Evolutionary conservation across 2,329 filamentous ascomycete species (phyloP), one percentile per base, ranked within the genome.

Genomic region (Claviceps spartinae): DNA sequence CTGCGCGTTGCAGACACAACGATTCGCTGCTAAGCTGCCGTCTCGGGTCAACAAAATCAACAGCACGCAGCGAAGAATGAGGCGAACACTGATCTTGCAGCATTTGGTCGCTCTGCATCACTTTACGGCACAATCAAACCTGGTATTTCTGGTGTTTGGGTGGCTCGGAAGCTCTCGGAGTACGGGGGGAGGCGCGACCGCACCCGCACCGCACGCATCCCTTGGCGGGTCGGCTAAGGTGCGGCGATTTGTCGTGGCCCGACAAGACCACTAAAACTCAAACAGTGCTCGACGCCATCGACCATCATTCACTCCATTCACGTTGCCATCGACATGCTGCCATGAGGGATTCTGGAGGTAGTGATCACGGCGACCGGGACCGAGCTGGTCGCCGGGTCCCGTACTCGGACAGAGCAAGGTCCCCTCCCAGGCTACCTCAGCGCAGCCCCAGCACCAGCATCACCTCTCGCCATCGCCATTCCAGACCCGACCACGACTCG

Each of bases 281-380:
- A 65, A 61, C 59, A 52, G 57, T 56, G 58, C 58, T n/a, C 47
- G 36, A 57, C 54, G 55, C 60, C 55, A 61, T 62, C 62, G 55
- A 60, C 59, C 59, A 60, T 56, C 56, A 58, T 61, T 55, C 62
- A 59, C 60, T 60, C 59, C 58, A 61, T 67, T 60, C 60, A 60
- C 63, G 59, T 64, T 63, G 61, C 59, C 61, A 60, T 63, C 63
- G 61, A 64, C 58, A 69, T 70, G 66, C 63, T 67, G 65, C 67
- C 63, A 70, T 70, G 68, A 69, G 57, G 61, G 65, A 69, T 63
- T 61, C 61, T 53, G 60, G 63, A 60, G 62, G 63, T 65, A 61
- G 59, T 58, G 59, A 69, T 49, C 59, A 64, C 58, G 61, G 64
- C 63, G 65, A 69, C 56, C 58, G 64, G 63, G 63, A 62, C 63